A percentile compares a stretch with the other conserved stretches of the same genome.
Conservation (phyloP, 2,329 filamentous ascomycete species). For the Nothomitra cinnamomea region DNA sequence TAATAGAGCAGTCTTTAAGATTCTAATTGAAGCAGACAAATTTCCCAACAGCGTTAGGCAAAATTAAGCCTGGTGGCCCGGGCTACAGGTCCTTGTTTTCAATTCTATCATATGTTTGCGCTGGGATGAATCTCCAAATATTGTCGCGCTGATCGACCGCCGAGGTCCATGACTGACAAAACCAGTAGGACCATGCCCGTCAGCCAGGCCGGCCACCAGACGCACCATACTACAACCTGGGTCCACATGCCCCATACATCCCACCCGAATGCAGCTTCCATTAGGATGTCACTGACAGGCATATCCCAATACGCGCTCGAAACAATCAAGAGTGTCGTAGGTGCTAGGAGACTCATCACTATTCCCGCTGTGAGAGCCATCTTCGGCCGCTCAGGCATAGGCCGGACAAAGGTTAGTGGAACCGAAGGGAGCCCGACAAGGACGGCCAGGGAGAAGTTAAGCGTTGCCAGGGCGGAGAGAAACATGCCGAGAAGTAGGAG, state of each 20-base stretch:
- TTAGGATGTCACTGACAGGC: constrained; percentile 41
- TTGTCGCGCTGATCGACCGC: not conserved
- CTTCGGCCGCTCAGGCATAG: not conserved
- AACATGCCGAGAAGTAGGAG: constrained; percentile 85
- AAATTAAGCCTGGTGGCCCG: no score
- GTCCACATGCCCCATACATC: constrained; percentile 81
- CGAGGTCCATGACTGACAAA: not conserved
- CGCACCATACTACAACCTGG: constrained; percentile 76
- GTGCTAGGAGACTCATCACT: constrained; percentile 43
- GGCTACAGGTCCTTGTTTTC: no score
- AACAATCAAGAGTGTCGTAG: constrained; percentile 35
- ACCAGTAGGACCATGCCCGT: constrained; percentile 26
- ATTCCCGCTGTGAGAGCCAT: constrained; percentile 11
- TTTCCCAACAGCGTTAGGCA: no score
- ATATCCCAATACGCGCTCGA: constrained; percentile 31
- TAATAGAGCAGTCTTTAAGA: no score
- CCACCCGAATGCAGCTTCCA: constrained; percentile 71
- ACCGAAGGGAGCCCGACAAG: constrained; percentile 63
- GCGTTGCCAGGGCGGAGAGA: constrained; percentile 77
- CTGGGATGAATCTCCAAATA: no score
- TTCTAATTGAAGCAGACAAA: no score
- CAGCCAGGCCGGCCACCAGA: constrained; percentile 92
- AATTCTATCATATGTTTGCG: no score
- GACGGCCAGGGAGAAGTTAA: constrained; percentile 88
- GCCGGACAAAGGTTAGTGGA: constrained; percentile 52